Conservation (phyloP, 352 stramenopile genomes). For the Sclerospora graminicola region DNA sequence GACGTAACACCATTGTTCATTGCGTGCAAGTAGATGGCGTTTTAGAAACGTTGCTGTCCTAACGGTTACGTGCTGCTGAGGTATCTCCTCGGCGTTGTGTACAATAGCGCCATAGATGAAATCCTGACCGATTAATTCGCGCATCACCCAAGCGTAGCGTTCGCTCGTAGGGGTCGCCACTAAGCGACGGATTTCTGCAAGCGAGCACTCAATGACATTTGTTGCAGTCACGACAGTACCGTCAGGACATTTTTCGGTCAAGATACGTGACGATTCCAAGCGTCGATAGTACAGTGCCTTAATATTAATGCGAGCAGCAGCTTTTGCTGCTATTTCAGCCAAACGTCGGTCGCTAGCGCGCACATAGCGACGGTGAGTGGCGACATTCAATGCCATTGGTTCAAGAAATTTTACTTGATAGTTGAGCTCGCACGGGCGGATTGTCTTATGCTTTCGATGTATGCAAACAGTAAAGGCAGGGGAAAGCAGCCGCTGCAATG, state of each 20-base stretch:
- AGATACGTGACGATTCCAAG: constrained; percentile 15
- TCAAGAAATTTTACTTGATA: background rate
- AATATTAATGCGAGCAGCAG: constrained; percentile 20
- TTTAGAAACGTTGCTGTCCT: constrained; percentile 41
- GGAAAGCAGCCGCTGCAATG: background rate
- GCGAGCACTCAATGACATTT: constrained; percentile 24
- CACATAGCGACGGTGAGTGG: constrained; percentile 27
- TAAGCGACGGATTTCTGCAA: constrained; percentile 28
- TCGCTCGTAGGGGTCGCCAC: constrained; percentile 23
- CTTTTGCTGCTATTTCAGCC: constrained; percentile 22
- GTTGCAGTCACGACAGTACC: constrained; percentile 22
- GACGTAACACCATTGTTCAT: constrained; percentile 44
- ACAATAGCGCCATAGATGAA: constrained; percentile 46
- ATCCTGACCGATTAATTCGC: constrained; percentile 26
- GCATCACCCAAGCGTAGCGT: constrained; percentile 29
- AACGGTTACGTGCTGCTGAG: constrained; percentile 21
- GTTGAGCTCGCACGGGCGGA: background rate
- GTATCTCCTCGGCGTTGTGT: constrained; percentile 20
- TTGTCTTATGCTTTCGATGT: constrained; percentile 12
- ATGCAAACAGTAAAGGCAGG: background rate
- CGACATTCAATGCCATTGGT: constrained; percentile 6
- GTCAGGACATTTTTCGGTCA: constrained; percentile 16
- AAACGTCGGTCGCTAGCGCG: constrained; percentile 33
- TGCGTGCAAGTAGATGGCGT: constrained; percentile 29
- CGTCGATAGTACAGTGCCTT: constrained; percentile 10